Evolutionary conservation across 176 grass and related monocot species (phyloP), one percentile per base, ranked within the genome.

Genomic region (Cymbopogon citratus): DNA sequence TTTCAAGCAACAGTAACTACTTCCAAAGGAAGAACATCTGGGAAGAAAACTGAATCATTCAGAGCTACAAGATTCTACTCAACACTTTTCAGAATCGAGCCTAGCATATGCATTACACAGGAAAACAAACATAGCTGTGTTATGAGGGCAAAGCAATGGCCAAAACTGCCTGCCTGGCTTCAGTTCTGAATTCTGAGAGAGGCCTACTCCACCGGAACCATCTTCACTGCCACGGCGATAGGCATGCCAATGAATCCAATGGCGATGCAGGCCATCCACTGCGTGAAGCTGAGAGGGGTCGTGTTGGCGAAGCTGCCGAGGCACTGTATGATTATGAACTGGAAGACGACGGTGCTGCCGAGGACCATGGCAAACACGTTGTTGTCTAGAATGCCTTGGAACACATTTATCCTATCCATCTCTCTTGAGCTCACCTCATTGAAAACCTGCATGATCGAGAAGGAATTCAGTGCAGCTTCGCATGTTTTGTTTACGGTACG

Each of bases 331-430:
- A 98, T 98, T 62, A 98, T 84, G 76, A 90, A 77, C 87, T 98
- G 96, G 83, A 98, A 98, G 63, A 91, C 38, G 12, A 98, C 74
- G 0, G 96, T 98, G 82, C 72, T 89, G 38, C 79, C 14, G 33
- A 98, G 87, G 74, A 98, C 96, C 3, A 76, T 69, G 16, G 89
- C 65, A 26, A 98, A 98, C 57, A 98, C 96, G 19, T 93, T 93
- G 81, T 98, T 98, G 64, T 95, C 48, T 59, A 93, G 87, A 80
- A 98, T 95, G 85, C 92, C 92, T 40, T 85, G 28, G n/a, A 95
- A 91, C 13, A 98, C 91, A 48, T 98, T 70, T 63, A 98, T 93
- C 87, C 92, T 98, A 87, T 98, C 96, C 96, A 98, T 98, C 76
- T 98, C 96, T 67, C 96, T 88, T 65, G 92, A 95, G 79, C 89